Base-by-base conservation (phyloP, 345 rosid genomes). In the Salix viminalis region DNA sequence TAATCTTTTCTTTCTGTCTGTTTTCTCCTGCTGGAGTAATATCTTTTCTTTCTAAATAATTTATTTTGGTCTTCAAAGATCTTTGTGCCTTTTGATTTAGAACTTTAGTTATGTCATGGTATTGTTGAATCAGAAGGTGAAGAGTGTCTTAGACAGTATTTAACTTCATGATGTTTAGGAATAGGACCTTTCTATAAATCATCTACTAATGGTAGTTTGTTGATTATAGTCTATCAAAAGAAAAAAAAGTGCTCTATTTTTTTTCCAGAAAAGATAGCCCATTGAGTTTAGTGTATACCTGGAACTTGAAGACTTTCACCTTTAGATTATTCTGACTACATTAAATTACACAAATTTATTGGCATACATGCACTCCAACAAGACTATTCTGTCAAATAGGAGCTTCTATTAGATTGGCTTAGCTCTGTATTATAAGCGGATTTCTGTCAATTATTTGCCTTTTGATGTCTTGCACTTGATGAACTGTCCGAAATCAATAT, bases 391-490 rank as follows among this genome's bases (percentile, higher is more conserved):
- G 73, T 44, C 71, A 70, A 69, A 16, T 77, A 65, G 71, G 84
- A 71, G 69, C 66, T 42, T 56, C 37, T 69, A 60, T 75, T 65
- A 61, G 36, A 70, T 62, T 70, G 62, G 36, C 44, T 23, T 48
- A 80, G 74, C 75, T 70, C 71, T 76, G 77, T 39, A 73, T 71
- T 34, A 34, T 66, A 4, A 50, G 75, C 74, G 69, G 73, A 74
- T 76, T 75, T 46, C 61, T 71, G 58, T 64, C 44, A 32, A 58
- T 37, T 24, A 7, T 77, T 60, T 64, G 26, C 41, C 60, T 72
- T 75, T 67, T 21, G 54, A 41, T 77, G 46, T 60, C 39, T 28
- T 46, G 28, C 32, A 8, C 4, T 4, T 0, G 10, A 10, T 61
- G 74, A 30, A 30, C 34, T 54, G 36, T 39, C 15, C 65, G 2